Percentiles rank a stretch among this genome's conserved stretches.
Evolutionary conservation across 2,329 filamentous ascomycete genomes (phyloP).

Genomic region (Aspergillus quadricinctus): DNA sequence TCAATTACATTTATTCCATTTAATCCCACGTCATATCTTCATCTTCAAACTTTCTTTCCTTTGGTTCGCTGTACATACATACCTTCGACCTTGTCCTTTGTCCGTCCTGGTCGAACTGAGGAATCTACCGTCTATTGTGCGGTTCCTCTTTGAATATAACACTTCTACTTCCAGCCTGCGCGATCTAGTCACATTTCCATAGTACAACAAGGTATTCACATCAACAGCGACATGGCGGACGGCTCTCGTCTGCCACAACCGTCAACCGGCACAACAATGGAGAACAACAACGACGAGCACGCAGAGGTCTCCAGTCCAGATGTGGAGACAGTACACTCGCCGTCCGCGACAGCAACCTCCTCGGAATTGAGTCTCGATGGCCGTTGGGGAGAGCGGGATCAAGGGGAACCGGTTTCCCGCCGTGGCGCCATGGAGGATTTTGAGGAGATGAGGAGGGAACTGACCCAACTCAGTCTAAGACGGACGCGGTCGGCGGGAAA

Average conservation of each 20-base stretch:
- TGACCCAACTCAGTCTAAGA: constrained; percentile 50
- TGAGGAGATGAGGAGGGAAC: constrained; percentile 52
- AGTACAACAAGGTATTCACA: neutral
- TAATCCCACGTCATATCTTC: neutral
- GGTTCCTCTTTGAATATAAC: neutral
- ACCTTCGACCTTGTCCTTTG: neutral
- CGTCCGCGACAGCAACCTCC: neutral
- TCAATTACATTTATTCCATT: neutral
- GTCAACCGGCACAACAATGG: constrained; percentile 5
- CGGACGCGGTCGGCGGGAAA: constrained; percentile 28
- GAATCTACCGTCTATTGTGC: neutral
- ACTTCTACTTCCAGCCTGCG: neutral
- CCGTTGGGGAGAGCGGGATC: constrained; percentile 61
- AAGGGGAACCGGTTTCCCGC: constrained; percentile 51
- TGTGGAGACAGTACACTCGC: neutral
- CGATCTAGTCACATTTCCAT: neutral
- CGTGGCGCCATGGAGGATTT: constrained; percentile 56
- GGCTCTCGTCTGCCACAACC: constrained; percentile 7
- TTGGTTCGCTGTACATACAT: neutral
- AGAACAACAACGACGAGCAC: constrained; percentile 1
- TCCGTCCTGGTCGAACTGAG: neutral
- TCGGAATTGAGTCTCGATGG: constrained; percentile 35
- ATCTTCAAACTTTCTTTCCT: neutral
- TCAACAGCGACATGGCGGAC: constrained; percentile 6
- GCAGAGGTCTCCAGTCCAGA: neutral